These are phyloP conservation scores for Solanum etuberosum DNA, from an alignment of 257 asterid species.

Conservation along the genomic window DNA sequence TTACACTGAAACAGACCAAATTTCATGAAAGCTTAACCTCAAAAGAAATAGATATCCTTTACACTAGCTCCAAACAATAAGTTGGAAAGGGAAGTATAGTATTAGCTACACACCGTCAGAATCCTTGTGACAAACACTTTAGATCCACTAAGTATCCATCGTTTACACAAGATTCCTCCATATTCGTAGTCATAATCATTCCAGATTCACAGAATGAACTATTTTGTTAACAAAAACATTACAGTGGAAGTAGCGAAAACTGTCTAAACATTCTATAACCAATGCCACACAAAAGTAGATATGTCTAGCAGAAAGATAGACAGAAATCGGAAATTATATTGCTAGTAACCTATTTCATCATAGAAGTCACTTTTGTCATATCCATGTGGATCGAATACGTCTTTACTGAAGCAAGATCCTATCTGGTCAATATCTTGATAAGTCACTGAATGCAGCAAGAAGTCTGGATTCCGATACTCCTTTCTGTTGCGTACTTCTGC, in stretches of 20 bases:
- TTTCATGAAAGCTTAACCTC: neutral
- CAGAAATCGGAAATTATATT: neutral
- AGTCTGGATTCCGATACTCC: conserved; percentile 93
- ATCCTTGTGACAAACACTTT: neutral
- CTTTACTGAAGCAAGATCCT: conserved; percentile 88
- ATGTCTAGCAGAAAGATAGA: neutral
- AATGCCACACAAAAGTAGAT: neutral
- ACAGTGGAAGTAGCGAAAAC: neutral
- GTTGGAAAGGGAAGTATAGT: neutral
- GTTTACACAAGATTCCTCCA: neutral
- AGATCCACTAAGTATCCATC: neutral
- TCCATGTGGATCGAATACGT: conserved; percentile 97
- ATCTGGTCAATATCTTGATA: conserved; percentile 90
- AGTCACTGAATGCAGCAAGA: conserved; percentile 93
- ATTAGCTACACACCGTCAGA: neutral
- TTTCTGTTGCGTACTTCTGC: conserved; percentile 91
- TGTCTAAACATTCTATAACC: neutral
- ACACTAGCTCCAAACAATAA: neutral
- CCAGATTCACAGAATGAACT: neutral
- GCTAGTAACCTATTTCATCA: conserved; percentile 68
- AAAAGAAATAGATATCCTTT: neutral
- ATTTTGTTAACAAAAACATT: neutral
- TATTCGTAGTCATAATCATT: neutral
- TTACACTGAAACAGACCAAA: neutral
- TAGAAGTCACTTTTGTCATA: conserved; percentile 82